phyloP scores from a whole-genome alignment of 139 green algal species.

The Picochlorum sp. region DNA sequence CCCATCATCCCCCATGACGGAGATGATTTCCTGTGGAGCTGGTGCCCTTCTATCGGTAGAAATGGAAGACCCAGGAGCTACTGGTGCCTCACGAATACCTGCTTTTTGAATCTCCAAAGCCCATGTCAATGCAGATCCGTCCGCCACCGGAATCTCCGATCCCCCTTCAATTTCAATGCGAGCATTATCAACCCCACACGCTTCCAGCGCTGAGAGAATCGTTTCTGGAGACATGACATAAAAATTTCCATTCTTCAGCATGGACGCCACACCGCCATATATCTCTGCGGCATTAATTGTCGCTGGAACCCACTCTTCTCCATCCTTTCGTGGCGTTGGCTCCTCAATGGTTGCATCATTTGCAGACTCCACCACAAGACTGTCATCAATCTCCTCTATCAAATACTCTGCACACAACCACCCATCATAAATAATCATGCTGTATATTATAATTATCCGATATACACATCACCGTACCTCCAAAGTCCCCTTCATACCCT shows the following conservation, averaged over 20 bases:
- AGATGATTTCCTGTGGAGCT: slow-evolving; percentile 29
- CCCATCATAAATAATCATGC: no score
- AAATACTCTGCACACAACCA: slow-evolving; percentile 4
- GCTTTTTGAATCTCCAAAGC: slow-evolving; percentile 33
- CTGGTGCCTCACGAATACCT: slow-evolving; percentile 27
- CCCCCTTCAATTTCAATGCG: slow-evolving; percentile 64
- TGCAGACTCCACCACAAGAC: neutral
- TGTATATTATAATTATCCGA: neutral
- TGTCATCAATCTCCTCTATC: neutral
- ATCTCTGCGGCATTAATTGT: neutral
- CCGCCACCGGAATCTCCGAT: slow-evolving; percentile 69
- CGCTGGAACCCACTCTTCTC: slow-evolving; percentile 5
- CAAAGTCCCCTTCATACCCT: neutral
- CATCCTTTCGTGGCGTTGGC: neutral
- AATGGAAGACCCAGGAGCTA: neutral
- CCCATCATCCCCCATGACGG: slow-evolving; percentile 50
- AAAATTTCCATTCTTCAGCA: slow-evolving; percentile 8
- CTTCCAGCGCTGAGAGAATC: slow-evolving; percentile 78
- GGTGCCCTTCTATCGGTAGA: neutral
- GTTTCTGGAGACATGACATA: slow-evolving; percentile 40
- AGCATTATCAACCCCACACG: slow-evolving; percentile 76
- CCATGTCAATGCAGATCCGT: slow-evolving; percentile 72
- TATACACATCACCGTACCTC: neutral
- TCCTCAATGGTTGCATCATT: neutral
- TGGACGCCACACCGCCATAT: neutral